A percentile compares a stretch with the other conserved stretches of the same genome.
Evolutionary conservation across 345 rosid species (phyloP).

Genomic region (Citrus sp.): DNA sequence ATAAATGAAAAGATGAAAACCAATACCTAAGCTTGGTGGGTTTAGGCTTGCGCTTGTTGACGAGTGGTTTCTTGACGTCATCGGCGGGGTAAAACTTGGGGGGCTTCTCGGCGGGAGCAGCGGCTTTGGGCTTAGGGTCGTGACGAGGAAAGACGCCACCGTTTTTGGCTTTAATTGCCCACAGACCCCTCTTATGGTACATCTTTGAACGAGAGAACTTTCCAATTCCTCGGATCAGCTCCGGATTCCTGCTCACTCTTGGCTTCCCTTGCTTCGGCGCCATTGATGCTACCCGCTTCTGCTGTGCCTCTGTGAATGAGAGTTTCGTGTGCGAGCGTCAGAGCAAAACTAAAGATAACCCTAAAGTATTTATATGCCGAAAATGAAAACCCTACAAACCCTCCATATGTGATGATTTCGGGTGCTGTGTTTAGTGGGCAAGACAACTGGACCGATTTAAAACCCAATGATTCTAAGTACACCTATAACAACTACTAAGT

Average conservation of each 20-base stretch:
- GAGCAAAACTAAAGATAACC: not conserved
- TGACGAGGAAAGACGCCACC: constrained; percentile 72
- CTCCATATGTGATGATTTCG: no score
- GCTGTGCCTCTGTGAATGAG: no score
- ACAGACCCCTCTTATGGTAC: constrained; percentile 71
- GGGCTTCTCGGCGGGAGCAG: constrained; percentile 42
- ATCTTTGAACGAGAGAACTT: constrained; percentile 61
- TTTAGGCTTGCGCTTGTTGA: constrained; percentile 55
- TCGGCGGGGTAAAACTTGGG: constrained; percentile 76
- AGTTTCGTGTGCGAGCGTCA: not conserved
- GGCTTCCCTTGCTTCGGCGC: constrained; percentile 43
- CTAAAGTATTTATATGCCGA: not conserved
- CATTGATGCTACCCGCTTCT: constrained; percentile 26
- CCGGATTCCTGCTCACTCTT: constrained; percentile 45
- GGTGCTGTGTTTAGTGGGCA: no score
- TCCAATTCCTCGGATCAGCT: constrained; percentile 57
- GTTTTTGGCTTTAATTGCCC: constrained; percentile 73
- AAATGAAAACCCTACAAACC: constrained; percentile 4
- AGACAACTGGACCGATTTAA: no score
- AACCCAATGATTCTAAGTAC: no score
- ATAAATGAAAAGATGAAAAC: not conserved
- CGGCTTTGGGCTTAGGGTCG: constrained; percentile 44
- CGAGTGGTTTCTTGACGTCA: constrained; percentile 59
- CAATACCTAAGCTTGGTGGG: constrained; percentile 66
- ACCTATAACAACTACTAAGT: no score